Base-by-base conservation (phyloP, 441 rosid species). In the Adansonia madagascariensis region DNA sequence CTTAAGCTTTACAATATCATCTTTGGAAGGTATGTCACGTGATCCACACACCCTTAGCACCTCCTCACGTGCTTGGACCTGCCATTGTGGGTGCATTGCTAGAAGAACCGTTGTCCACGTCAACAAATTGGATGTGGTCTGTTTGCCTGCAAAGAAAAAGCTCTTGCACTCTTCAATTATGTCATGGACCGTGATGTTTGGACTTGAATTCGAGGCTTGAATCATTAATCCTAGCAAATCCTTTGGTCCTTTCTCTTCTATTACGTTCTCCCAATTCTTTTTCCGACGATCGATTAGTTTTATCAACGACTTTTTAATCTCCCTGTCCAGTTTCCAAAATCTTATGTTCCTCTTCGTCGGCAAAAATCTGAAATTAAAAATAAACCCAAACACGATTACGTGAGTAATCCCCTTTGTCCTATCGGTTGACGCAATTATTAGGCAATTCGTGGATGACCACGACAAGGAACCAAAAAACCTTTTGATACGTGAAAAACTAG, bases 31-130 rank as follows among this genome's bases (percentile, higher is more conserved):
- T 64, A 86, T 79, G 83, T 86, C 97, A 91, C 95, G 95, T 89
- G 99, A 82, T 77, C 99, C 97, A 78, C 97, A 94, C 83, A 95
- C 97, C 88, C 84, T 85, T 35, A 89, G 84, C 56, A 94, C 90
- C 89, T 95, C 98, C 74, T 95, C 98, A 92, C 99, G 99, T 92
- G 99, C 99, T 82, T 81, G 90, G 85, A 79, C 91, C 94, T 96
- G 99, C 99, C 99, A 96, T 41, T 85, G 87, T 63, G 97, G 97
- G 92, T 96, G 99, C 99, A 91, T 96, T 20, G 98, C 91, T 44
- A 96, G 92, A 53, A 96, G 88, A 75, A 94, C 88, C 31, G 97
- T 91, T 7, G 98, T 92, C 99, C 98, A 96, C 89, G 99, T 96
- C 94, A 95, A 94, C 94, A 95, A 61, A 81, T 94, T 95, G 66